Evolutionary conservation across 1,284 basidiomycete genomes (phyloP), one percentile per base, ranked within the genome.

Genomic region (Tranzscheliella williamsii): DNA sequence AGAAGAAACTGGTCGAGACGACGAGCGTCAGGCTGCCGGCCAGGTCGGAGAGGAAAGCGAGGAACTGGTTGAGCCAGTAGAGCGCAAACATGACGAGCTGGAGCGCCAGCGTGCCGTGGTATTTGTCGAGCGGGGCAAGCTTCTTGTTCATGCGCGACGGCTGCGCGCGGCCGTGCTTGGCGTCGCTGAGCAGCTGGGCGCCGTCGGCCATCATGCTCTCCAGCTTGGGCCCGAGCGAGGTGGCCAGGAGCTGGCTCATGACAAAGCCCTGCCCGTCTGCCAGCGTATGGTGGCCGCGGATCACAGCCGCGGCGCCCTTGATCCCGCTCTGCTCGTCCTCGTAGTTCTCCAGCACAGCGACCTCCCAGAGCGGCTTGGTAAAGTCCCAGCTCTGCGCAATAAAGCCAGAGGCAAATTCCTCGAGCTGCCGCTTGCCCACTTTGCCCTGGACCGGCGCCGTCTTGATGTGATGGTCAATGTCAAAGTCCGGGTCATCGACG

Each of bases 201-300:
- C 63, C 70, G 4, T 71, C 67, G 24, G 56, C 23, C 46, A 75
- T 64, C 60, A 68, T 65, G 15, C 49, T 50, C 29, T 67, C 57
- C 9, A 76, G 46, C 46, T 76, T 72, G 20, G 70, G 49, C 4
- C 72, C 71, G 16, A 54, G 67, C 34, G 67, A 70, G 9, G 73
- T 75, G 41, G 69, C 42, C 13, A 58, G 63, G 8, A 76, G 49
- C 42, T 71, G 66, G 24, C 54, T 60, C 53, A 75, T 54, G 45
- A 75, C 52, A 44, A 75, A 76, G 5, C 74, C 74, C 39, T 75
- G 73, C 1, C 74, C 74, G 38, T 76, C 74, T 4, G 71, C 47
- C 7, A 70, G 36, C 2, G 67, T 67, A 40, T 76, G 74, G 35
- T 76, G 74, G 2, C 74, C 74, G 7, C 73, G 50, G 5, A 62